phyloP scores from a whole-genome alignment of 495 filamentous ascomycete genomes.

The Podospora pseudopauciseta region DNA sequence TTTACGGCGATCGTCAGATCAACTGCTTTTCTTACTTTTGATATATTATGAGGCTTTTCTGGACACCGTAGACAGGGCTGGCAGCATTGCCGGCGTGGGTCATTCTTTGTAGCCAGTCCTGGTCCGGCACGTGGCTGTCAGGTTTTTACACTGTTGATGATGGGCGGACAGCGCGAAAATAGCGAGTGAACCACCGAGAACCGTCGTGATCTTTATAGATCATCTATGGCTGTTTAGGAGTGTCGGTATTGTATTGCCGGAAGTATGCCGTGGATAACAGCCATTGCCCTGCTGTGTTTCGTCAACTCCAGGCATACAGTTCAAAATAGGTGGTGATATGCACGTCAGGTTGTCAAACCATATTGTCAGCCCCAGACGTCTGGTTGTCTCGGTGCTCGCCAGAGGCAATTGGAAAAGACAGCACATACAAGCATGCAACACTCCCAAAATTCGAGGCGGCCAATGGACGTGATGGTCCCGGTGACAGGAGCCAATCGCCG shows the following conservation, averaged over 20 bases:
- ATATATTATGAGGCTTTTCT: neutral
- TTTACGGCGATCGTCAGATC: neutral
- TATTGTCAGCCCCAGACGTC: neutral
- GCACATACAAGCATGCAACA: neutral
- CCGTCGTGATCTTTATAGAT: neutral
- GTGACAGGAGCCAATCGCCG: neutral
- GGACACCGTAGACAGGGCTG: neutral
- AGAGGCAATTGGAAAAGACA: neutral
- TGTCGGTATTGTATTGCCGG: neutral
- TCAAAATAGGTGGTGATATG: neutral
- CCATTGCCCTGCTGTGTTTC: neutral
- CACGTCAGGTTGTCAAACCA: neutral
- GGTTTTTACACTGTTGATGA: neutral
- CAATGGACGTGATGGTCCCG: neutral
- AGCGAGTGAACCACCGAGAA: neutral
- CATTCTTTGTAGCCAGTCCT: neutral
- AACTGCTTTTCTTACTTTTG: neutral
- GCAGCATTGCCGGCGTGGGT: neutral
- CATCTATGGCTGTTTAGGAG: neutral
- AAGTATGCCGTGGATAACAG: neutral
- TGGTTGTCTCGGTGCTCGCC: neutral
- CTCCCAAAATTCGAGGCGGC: neutral
- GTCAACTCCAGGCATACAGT: neutral
- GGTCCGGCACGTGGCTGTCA: neutral
- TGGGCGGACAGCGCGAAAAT: neutral